Percentiles rank a stretch among this genome's conserved stretches.
Conservation (phyloP, 164 flowering plant species). For the Kalanchoe fedtschenkoi region DNA sequence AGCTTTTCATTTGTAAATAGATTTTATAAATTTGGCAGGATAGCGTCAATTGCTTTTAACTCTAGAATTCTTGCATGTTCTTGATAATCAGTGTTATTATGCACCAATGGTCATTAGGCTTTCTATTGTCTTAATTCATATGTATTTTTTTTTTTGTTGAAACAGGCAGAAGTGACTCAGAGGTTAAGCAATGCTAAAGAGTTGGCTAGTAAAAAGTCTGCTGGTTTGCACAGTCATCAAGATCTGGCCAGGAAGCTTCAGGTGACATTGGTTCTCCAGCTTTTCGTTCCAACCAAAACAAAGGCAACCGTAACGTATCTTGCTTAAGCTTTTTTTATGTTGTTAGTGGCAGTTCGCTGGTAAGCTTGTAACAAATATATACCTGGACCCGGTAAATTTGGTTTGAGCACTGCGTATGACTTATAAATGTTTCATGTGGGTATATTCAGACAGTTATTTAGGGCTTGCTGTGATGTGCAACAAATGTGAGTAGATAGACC, state of each 20-base stretch:
- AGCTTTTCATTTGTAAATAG: not conserved
- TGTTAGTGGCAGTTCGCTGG: not conserved
- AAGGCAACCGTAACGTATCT: not conserved
- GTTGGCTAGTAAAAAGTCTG: conserved; percentile 38
- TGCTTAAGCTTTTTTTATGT: not conserved
- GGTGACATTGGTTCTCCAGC: conserved; percentile 24
- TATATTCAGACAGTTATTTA: too few species aligned
- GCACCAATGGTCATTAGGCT: not conserved
- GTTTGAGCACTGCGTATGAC: too few species aligned
- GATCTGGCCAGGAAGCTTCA: conserved; percentile 95
- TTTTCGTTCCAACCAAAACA: not conserved
- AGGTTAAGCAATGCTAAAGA: conserved; percentile 83
- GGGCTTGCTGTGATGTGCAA: too few species aligned
- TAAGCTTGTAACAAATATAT: too few species aligned
- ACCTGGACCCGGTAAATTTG: too few species aligned
- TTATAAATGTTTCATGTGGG: too few species aligned
- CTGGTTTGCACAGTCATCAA: conserved; percentile 64
- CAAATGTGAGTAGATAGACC: not conserved
- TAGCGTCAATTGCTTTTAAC: not conserved
- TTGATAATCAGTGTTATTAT: too few species aligned
- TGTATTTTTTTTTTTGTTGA: conserved; percentile 8
- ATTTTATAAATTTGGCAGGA: too few species aligned
- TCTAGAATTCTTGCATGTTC: not conserved
- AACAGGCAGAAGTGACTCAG: conserved; percentile 91
- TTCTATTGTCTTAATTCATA: not conserved